These are phyloP conservation scores for Ophiostoma australiae DNA, from an alignment of 2,329 filamentous ascomycete species.

Conservation along the genomic window DNA sequence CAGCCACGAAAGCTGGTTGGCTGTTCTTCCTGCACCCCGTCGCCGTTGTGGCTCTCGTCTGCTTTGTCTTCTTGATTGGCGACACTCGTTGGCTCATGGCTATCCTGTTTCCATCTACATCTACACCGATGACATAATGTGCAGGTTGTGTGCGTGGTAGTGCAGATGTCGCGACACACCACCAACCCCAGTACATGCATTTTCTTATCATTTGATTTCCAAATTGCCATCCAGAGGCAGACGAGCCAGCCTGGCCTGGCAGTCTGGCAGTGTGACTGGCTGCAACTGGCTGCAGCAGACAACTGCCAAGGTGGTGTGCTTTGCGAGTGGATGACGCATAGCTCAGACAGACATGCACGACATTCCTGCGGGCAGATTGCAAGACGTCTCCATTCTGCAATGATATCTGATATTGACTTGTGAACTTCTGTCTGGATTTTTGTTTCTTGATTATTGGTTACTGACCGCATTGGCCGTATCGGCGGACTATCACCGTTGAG, in stretches of 20 bases:
- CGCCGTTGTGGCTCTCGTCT: neutral
- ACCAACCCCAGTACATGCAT: neutral
- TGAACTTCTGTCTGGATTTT: neutral
- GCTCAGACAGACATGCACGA: neutral
- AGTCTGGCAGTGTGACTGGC: too few relatives aligned
- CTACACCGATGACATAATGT: slow-evolving; percentile 1
- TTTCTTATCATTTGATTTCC: neutral
- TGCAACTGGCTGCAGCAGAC: too few relatives aligned
- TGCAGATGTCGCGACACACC: neutral
- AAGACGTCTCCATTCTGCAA: neutral
- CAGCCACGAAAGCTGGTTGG: neutral
- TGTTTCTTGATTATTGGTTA: too few relatives aligned
- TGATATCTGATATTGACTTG: too few relatives aligned
- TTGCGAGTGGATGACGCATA: neutral
- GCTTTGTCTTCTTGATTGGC: neutral
- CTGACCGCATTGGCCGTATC: neutral
- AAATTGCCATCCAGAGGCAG: too few relatives aligned
- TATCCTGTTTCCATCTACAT: neutral
- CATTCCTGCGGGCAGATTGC: neutral
- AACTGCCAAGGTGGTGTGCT: neutral
- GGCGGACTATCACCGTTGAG: neutral
- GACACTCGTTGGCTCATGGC: neutral
- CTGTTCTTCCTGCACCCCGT: neutral
- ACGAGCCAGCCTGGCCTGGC: too few relatives aligned
- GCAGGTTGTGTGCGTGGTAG: neutral